Evolutionary conservation across 2,329 filamentous ascomycete species (phyloP).

Genomic region (Colletotrichum magnum): DNA sequence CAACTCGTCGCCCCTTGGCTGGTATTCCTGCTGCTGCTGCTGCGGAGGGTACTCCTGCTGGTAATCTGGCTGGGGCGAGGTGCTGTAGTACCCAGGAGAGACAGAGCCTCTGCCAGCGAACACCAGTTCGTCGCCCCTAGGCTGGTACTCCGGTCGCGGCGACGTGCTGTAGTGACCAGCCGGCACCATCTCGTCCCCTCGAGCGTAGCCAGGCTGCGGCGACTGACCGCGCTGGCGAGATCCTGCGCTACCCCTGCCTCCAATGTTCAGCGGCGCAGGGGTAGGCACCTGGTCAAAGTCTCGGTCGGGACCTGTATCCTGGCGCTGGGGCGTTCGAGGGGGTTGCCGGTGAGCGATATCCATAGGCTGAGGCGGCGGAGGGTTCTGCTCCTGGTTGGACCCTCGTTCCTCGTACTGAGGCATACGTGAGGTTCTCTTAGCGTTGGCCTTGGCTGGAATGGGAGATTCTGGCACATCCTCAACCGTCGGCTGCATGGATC

Average conservation of each 20-base stretch:
- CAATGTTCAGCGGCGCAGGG: constrained; percentile 62
- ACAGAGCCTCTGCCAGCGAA: constrained; percentile 53
- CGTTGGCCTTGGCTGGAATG: constrained; percentile 45
- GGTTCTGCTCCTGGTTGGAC: constrained; percentile 19
- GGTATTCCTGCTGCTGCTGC: constrained; percentile 22
- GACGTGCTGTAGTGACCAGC: constrained; percentile 47
- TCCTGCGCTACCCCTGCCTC: constrained; percentile 50
- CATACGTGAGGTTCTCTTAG: constrained; percentile 45
- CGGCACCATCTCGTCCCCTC: constrained; percentile 25
- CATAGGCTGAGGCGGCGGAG: constrained; percentile 19
- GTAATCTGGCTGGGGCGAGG: constrained; percentile 42
- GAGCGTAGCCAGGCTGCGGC: constrained; percentile 21
- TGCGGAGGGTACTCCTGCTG: constrained; percentile 40
- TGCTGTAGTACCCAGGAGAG: constrained; percentile 49
- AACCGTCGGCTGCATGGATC: constrained; percentile 73
- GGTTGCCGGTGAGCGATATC: constrained; percentile 11
- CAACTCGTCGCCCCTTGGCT: constrained; percentile 36
- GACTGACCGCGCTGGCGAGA: constrained; percentile 32
- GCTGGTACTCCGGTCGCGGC: constrained; percentile 40
- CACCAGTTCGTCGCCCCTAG: constrained; percentile 31
- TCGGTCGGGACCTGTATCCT: constrained; percentile 49
- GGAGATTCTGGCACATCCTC: constrained; percentile 74
- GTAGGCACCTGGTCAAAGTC: constrained; percentile 56
- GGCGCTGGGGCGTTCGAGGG: constrained; percentile 46
- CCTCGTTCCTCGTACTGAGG: constrained; percentile 46